These are phyloP conservation scores for Ceratobasidium papillatum DNA, from an alignment of 1,284 basidiomycete genomes.

Conservation along the genomic window DNA sequence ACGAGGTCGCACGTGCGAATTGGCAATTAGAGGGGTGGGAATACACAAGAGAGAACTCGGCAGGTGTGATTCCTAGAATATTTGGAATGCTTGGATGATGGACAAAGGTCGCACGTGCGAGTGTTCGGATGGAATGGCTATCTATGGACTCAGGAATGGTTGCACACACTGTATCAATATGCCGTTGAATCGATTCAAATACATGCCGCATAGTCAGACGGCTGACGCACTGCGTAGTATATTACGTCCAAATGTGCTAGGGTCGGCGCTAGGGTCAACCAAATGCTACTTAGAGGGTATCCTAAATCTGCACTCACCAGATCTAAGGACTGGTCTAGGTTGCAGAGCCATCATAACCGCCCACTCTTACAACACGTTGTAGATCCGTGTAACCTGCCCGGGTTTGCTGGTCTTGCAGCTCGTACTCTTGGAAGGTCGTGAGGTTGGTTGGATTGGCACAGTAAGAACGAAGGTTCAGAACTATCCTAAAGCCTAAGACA, in stretches of 20 bases:
- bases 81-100: not conserved
- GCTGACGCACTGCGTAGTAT: too few species aligned
- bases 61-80: not conserved
- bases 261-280: not conserved
- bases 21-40: not conserved
- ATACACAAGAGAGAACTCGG: not conserved
- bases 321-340: not conserved
- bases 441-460: not conserved
- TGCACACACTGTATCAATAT: constrained; percentile 10
- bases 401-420: not conserved
- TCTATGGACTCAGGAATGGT: not conserved
- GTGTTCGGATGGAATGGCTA: not conserved
- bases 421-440: constrained; percentile 2
- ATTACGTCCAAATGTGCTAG: too few species aligned
- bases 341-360: not conserved
- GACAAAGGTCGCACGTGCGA: not conserved
- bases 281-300: not conserved
- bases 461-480: constrained; percentile 29
- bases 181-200: not conserved
- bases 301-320: not conserved
- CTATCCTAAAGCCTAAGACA: constrained; percentile 18
- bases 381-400: not conserved
- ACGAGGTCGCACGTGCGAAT: not conserved
- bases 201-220: not conserved
- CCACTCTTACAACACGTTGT: not conserved